phyloP scores from a whole-genome alignment of 495 filamentous ascomycete species.

The Annulohypoxylon moriforme region DNA sequence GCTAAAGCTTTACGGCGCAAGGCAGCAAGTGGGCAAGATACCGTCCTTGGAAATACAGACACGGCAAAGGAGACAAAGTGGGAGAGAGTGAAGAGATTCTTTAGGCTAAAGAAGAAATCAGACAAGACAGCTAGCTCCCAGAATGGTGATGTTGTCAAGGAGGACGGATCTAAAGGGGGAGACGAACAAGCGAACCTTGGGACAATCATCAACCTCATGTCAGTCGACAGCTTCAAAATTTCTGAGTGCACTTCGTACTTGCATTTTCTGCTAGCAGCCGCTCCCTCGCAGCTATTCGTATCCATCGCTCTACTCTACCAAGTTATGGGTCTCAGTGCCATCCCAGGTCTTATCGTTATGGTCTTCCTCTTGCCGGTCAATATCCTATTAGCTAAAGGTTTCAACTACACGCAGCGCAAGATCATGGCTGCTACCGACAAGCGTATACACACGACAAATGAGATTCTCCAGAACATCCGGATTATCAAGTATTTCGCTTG shows the following conservation, averaged over 20 bases:
- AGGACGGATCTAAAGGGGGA: slow-evolving; percentile 52
- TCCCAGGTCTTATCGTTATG: slow-evolving; percentile 96
- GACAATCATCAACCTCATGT: slow-evolving; percentile 98
- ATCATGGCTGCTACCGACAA: slow-evolving; percentile 97
- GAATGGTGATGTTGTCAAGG: slow-evolving; percentile 46
- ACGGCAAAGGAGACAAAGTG: slow-evolving; percentile 62
- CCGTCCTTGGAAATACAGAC: slow-evolving; percentile 66
- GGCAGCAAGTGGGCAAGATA: slow-evolving; percentile 80
- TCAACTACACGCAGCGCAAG: slow-evolving; percentile 83
- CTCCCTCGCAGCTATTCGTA: slow-evolving; percentile 84
- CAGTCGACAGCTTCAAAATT: slow-evolving; percentile 99
- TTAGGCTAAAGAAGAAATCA: slow-evolving; percentile 71
- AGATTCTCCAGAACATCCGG: slow-evolving; percentile 95
- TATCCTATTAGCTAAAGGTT: slow-evolving; percentile 82
- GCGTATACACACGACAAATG: slow-evolving; percentile 95
- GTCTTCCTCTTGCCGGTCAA: slow-evolving; percentile 88
- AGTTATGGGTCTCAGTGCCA: slow-evolving; percentile 91
- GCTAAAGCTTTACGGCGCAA: slow-evolving; percentile 95
- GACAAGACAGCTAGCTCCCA: slow-evolving; percentile 49
- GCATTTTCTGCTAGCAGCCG: slow-evolving; percentile 87
- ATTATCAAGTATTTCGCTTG: slow-evolving; percentile 99
- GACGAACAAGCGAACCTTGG: slow-evolving; percentile 88
- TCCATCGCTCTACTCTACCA: slow-evolving; percentile 79
- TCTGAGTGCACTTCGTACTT: slow-evolving; percentile 92
- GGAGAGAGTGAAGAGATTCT: slow-evolving; percentile 58